These are phyloP conservation scores for Talaromyces liani DNA, from an alignment of 495 filamentous ascomycete species.

Conservation along the genomic window DNA sequence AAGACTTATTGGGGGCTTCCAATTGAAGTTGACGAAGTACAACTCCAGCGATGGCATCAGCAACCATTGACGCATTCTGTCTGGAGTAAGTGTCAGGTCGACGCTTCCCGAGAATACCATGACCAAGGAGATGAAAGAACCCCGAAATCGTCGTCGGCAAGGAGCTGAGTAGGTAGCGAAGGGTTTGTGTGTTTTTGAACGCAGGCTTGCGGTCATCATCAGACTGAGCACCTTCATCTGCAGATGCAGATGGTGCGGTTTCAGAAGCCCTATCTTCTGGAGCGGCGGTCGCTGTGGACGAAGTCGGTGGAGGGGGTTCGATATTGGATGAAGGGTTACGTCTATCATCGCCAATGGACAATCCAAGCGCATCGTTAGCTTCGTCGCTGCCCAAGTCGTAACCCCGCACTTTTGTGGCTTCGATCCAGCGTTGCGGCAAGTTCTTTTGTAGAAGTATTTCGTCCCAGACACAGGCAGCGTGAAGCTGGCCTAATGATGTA, in stretches of 20 bases:
- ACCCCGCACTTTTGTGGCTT: constrained; percentile 49
- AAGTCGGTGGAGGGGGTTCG: constrained; percentile 11
- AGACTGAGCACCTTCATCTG: constrained; percentile 31
- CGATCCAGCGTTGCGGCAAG: constrained; percentile 60
- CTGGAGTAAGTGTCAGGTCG: constrained; percentile 54
- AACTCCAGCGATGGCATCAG: constrained; percentile 67
- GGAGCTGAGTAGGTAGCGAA: constrained; percentile 69
- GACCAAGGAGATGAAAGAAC: constrained; percentile 76
- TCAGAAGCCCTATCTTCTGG: constrained; percentile 5
- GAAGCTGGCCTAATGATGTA: constrained; percentile 62
- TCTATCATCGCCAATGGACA: constrained; percentile 12
- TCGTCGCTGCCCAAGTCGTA: constrained; percentile 37
- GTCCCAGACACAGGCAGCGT: constrained; percentile 75
- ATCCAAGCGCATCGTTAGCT: constrained; percentile 29
- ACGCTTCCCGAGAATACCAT: constrained; percentile 66
- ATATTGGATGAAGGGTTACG: constrained; percentile 12
- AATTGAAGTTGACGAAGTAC: constrained; percentile 59
- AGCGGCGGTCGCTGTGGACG: constrained; percentile 13
- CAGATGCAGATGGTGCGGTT: constrained; percentile 17
- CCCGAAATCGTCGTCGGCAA: constrained; percentile 62
- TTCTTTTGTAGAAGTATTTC: constrained; percentile 64
- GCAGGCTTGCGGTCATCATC: constrained; percentile 42
- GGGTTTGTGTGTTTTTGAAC: constrained; percentile 71
- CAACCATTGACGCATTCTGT: constrained; percentile 62
- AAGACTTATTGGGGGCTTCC: constrained; percentile 30